These are phyloP conservation scores for Helicostylum pulchrum DNA, from an alignment of 192 early-diverging fungal species.

Conservation along the genomic window DNA sequence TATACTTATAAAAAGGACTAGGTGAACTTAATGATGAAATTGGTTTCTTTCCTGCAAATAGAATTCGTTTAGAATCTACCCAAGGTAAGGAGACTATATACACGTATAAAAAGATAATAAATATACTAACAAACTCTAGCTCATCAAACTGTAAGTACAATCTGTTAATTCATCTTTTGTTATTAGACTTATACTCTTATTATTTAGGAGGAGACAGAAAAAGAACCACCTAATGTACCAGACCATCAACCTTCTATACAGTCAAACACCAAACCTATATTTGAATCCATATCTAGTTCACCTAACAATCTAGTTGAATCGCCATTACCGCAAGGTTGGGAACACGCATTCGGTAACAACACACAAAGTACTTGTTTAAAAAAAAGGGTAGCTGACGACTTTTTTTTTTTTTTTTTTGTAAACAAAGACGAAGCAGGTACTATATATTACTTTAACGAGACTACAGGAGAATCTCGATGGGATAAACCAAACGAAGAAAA, in stretches of 20 bases:
- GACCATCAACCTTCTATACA: neutral
- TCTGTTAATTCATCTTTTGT: no score
- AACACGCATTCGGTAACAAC: conserved; percentile 41
- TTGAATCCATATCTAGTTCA: neutral
- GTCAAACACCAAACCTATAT: neutral
- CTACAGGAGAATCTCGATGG: conserved; percentile 49
- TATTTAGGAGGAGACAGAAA: neutral
- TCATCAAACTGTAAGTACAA: no score
- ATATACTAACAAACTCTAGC: no score
- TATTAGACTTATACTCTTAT: no score
- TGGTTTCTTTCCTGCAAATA: conserved; percentile 40
- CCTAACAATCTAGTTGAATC: conserved; percentile 4
- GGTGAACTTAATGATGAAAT: conserved; percentile 34
- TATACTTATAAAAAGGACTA: conserved; percentile 9
- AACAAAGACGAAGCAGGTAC: conserved; percentile 43
- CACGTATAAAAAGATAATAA: no score
- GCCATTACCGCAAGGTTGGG: conserved; percentile 42
- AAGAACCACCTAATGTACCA: conserved; percentile 4
- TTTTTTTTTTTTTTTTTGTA: neutral
- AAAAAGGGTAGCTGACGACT: neutral
- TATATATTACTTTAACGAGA: conserved; percentile 53
- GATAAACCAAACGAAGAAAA: conserved; percentile 29
- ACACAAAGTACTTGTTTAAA: neutral
- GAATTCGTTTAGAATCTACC: conserved; percentile 25
- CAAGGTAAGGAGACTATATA: neutral